These are phyloP conservation scores for Solanum arcanum DNA, from an alignment of 257 asterid species.

Conservation along the genomic window DNA sequence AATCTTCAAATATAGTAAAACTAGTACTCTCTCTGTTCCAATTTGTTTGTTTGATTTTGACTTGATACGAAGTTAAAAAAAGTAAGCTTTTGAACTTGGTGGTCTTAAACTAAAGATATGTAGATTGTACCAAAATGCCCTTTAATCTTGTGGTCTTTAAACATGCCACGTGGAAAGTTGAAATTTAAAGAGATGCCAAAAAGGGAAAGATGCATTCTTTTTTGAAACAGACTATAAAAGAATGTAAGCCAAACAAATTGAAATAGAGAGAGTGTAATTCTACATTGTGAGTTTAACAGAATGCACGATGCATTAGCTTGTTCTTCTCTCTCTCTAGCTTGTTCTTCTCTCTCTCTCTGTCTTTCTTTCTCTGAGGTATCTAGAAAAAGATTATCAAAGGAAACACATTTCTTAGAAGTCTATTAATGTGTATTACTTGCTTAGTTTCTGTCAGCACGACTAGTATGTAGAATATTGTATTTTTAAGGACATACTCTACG, in stretches of 20 bases:
- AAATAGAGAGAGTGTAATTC: neutral
- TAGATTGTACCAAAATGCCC: neutral
- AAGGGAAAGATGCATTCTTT: neutral
- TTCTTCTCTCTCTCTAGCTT: neutral
- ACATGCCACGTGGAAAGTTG: neutral
- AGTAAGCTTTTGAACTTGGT: neutral
- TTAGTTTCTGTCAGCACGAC: neutral
- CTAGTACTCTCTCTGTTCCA: neutral
- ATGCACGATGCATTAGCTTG: neutral
- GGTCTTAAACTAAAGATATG: neutral
- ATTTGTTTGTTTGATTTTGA: neutral
- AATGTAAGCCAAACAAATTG: neutral
- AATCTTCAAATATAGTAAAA: neutral
- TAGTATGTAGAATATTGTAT: neutral
- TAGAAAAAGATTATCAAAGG: neutral
- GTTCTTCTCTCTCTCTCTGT: neutral
- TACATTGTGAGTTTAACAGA: neutral
- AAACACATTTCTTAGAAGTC: neutral
- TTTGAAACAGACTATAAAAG: neutral
- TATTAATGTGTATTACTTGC: neutral
- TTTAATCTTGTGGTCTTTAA: neutral
- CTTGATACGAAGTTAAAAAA: neutral
- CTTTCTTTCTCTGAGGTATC: neutral
- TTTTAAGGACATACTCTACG: neutral
- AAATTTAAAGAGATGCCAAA: neutral